Evolutionary conservation across 306 rosid species (phyloP).

Genomic region (Adenanthera pavonina): DNA sequence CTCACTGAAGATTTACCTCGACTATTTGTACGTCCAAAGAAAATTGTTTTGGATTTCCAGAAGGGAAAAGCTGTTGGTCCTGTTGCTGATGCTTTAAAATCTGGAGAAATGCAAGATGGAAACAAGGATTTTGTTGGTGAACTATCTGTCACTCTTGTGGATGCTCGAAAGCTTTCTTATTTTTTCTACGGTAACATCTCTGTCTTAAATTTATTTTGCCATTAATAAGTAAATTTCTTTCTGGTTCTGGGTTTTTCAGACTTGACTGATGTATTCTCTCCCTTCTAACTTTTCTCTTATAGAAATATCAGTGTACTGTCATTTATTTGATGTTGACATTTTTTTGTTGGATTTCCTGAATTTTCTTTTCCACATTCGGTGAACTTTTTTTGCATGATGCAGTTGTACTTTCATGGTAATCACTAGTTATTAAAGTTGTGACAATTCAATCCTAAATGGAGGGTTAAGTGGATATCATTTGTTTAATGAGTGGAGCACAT

Average conservation of each 20-base stretch:
- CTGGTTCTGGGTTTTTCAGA: not conserved
- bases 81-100: constrained; percentile 60
- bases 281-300: constrained; percentile 14
- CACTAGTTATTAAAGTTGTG: not conserved
- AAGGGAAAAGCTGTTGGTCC: constrained; percentile 96
- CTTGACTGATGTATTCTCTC: not conserved
- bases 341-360: constrained; percentile 5
- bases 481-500: not conserved
- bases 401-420: not conserved
- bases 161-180: constrained; percentile 92
- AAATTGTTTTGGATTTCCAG: constrained; percentile 94
- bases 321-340: constrained; percentile 12
- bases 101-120: constrained; percentile 91
- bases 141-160: constrained; percentile 92
- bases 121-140: constrained; percentile 94
- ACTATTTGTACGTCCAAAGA: constrained; percentile 96
- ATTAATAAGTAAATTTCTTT: constrained; percentile 13
- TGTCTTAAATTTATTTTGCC: constrained; percentile 25
- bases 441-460: no score
- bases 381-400: constrained; percentile 1
- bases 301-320: not conserved
- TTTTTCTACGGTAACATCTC: constrained; percentile 72
- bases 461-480: not conserved
- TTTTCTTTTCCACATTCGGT: not conserved
- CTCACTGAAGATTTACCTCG: constrained; percentile 94